Evolutionary conservation across 1,284 basidiomycete genomes (phyloP), one percentile per base, ranked within the genome.

Genomic region (Rhodotorula glutinis): DNA sequence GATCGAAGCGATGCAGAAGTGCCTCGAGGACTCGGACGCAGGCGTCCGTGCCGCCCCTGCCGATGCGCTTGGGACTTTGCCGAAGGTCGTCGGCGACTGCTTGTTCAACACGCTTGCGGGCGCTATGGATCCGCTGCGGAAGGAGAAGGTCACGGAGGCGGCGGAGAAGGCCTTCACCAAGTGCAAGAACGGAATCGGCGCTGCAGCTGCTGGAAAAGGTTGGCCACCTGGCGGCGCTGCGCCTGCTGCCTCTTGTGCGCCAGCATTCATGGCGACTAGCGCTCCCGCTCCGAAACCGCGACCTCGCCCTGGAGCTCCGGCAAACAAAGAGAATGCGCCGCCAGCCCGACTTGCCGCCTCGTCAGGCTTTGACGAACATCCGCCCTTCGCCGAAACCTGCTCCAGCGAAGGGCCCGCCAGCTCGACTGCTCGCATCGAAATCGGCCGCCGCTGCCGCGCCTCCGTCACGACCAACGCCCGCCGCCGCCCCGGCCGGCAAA

Each of bases 11-110:
- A 83, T 98, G 10, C 86, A 89, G 7, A 77, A 81, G 1, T 83
- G 94, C 4, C 83, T 97, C 29, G 90, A 91, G 78, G 96, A 99
- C 78, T 86, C 90, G 14, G 88, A 87, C 65, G 94, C 92, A 76
- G 91, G 91, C 40, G 92, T 96, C 29, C 86, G 96, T 57, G 89
- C 89, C 67, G 90, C 94, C 65, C 91, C 93, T 23, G 93, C 93
- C 0, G 84, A 85, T 46, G 91, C 88, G 74, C 82, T 98, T 40
- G 96, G 95, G 14, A 90, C 88, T 0, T 81, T 98, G 73, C 95
- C 96, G 91, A 97, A 92, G 82, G 93, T 98, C 83, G 86, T 98
- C 19, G 96, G 96, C 33, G 95, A 98, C 78, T 83, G 96, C 33
- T 88, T 90, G 17, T 85, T 99, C 70, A 92, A 90, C 77, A 89